These are phyloP conservation scores for Papiliotrema nemorosa DNA, from an alignment of 1,284 basidiomycete genomes.

Conservation along the genomic window DNA sequence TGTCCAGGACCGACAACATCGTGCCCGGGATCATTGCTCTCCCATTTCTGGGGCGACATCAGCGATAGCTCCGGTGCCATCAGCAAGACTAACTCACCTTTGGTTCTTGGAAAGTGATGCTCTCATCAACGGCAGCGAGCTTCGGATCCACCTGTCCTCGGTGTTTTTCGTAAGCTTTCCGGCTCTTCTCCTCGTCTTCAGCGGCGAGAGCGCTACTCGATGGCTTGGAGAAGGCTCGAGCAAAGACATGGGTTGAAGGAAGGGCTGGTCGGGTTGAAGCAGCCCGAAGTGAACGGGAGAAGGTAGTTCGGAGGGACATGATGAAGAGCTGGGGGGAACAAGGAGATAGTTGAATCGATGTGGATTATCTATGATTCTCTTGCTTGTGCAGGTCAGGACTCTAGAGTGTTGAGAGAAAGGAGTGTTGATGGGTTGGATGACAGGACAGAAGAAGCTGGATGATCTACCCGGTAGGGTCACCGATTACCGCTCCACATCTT, in stretches of 20 bases:
- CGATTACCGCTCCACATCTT: too few species aligned
- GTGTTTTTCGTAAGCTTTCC: conserved; percentile 34
- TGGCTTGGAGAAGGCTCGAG: conserved; percentile 6
- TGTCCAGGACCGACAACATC: conserved; percentile 33
- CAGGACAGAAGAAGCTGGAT: too few species aligned
- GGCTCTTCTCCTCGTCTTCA: conserved; percentile 11
- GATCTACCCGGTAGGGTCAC: too few species aligned
- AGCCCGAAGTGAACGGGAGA: conserved; percentile 5
- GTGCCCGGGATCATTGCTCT: conserved; percentile 36
- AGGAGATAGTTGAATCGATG: not conserved
- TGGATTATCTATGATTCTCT: not conserved
- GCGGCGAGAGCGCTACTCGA: conserved; percentile 3
- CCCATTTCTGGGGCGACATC: conserved; percentile 10
- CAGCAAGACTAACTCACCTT: conserved; percentile 21
- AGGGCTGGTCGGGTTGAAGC: not conserved
- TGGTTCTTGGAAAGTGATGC: conserved; percentile 31
- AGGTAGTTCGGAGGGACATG: conserved; percentile 9
- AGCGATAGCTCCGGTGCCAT: too few species aligned
- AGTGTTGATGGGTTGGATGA: too few species aligned
- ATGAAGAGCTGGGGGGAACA: not conserved
- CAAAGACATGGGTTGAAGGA: not conserved
- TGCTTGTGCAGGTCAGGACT: not conserved
- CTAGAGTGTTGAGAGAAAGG: too few species aligned
- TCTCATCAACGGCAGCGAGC: conserved; percentile 31
- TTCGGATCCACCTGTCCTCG: conserved; percentile 35